Percentiles rank a stretch among this genome's conserved stretches.
Evolutionary conservation across 75 land plant species (phyloP).

Genomic region (Pinus albicaulis): DNA sequence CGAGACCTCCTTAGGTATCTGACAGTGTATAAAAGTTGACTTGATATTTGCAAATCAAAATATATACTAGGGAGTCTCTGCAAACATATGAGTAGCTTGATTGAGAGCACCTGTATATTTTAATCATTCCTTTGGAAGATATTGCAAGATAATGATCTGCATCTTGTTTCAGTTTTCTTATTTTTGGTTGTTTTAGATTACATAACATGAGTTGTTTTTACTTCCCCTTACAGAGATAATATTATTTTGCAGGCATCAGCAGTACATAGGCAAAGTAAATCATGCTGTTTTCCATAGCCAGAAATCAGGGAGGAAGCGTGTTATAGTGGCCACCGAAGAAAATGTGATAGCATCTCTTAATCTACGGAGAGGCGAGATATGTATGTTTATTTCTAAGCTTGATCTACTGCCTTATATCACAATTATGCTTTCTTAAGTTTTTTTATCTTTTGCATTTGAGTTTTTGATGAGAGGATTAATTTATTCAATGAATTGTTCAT

Average conservation of each 20-base stretch:
- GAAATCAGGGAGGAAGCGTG: conserved; percentile 92
- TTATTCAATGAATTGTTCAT: no score
- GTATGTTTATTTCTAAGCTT: conserved; percentile 41
- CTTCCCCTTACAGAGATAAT: neutral
- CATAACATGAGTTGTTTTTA: neutral
- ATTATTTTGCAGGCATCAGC: conserved; percentile 75
- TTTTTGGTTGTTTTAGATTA: neutral
- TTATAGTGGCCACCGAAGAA: conserved; percentile 90
- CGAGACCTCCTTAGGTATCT: no score
- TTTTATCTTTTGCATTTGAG: neutral
- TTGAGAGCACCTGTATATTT: neutral
- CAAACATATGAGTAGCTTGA: neutral
- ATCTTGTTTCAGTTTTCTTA: neutral
- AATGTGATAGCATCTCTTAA: conserved; percentile 94
- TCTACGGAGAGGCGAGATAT: conserved; percentile 92
- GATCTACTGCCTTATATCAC: neutral
- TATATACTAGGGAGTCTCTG: neutral
- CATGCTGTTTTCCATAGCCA: conserved; percentile 95
- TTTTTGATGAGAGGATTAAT: neutral
- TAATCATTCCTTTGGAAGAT: neutral
- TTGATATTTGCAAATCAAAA: no score
- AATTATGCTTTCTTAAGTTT: neutral
- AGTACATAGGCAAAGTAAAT: conserved; percentile 93
- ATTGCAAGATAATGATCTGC: neutral
- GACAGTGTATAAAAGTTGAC: no score